Conservation (phyloP, 768 basidiomycete species). For the Hypholoma sublateritium region DNA sequence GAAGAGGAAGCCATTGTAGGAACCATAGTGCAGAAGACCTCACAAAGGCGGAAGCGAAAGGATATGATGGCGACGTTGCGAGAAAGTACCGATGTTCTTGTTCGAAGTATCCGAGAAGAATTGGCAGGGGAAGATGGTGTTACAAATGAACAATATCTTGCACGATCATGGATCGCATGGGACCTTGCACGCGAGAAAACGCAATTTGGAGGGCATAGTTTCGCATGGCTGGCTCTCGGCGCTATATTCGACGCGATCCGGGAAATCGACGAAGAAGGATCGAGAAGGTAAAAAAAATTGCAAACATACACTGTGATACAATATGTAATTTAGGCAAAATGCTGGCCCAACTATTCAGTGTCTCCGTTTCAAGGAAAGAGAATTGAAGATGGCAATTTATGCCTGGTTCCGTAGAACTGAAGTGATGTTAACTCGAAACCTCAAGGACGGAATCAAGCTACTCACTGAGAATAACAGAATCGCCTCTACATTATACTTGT, state of each 20-base stretch:
- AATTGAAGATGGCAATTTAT: constrained; percentile 22
- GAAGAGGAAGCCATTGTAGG: constrained; percentile 69
- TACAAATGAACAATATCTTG: constrained; percentile 37
- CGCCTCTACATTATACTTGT: constrained; percentile 58
- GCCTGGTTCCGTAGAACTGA: constrained; percentile 78
- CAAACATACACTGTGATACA: constrained; percentile 12
- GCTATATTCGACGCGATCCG: constrained; percentile 54
- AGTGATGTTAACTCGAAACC: constrained; percentile 20
- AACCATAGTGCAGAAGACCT: constrained; percentile 63
- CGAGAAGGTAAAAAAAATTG: constrained; percentile 1
- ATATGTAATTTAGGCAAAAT: background rate
- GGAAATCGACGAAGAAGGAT: constrained; percentile 40
- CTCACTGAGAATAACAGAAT: constrained; percentile 96
- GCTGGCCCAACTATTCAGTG: background rate
- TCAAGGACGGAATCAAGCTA: constrained; percentile 25
- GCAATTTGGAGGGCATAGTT: constrained; percentile 58
- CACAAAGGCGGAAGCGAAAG: constrained; percentile 52
- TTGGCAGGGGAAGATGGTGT: constrained; percentile 49
- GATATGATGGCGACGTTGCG: constrained; percentile 56
- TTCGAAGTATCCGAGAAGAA: constrained; percentile 46
- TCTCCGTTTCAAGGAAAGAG: background rate
- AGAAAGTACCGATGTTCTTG: constrained; percentile 54
- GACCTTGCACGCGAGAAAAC: constrained; percentile 33
- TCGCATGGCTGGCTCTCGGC: constrained; percentile 60
- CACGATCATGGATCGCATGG: constrained; percentile 58